Base-by-base conservation (phyloP, 345 rosid species). In the Schrenkiella parvula region DNA sequence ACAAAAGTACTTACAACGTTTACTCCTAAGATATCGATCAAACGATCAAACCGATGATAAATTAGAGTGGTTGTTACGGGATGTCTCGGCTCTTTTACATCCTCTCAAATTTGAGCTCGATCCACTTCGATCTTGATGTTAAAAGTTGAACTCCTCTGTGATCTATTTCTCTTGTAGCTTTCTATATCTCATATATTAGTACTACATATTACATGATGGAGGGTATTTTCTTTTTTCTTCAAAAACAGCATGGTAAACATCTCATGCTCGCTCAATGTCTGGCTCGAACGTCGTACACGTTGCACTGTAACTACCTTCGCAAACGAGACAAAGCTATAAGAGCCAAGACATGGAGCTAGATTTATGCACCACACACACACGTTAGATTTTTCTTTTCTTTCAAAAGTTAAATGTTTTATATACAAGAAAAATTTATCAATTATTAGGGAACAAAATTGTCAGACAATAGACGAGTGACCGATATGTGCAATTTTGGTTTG, bases 401-500 rank as follows among this genome's bases (percentile, higher is more conserved):
- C 13, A 39, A 44, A 28, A 19, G 7, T 12, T 12, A 10, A 15
- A 6, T 29, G 39, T 37, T 7, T 46, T 1, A 47, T 19, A 22
- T 34, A 35, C 32, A n/a, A n/a, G 55, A 46, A 4, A 31, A 44
- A 63, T 44, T 8, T 48, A 48, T 34, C 59, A 50, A 50, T 66
- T 11, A 66, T 66, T n/a, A 29, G 59, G 70, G 70, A 66, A 66
- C 70, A 50, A 66, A 34, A 51, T 15, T 66, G 70, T 66, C 70
- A 66, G 70, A 66, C 35, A 9, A 1, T 25, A 50, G 47, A 50
- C 55, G 18, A 46, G 19, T 46, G 59, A 54, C 22, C 38, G 14
- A 50, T 48, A 12, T 26, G 52, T 32, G 57, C 14, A 19, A 2
- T 63, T 17, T 63, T 44, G 54, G n/a, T 43, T 63, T 64, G 21